Evolutionary conservation across 768 basidiomycete species (phyloP), one percentile per base, ranked within the genome.

Genomic region (Russula vinacea): DNA sequence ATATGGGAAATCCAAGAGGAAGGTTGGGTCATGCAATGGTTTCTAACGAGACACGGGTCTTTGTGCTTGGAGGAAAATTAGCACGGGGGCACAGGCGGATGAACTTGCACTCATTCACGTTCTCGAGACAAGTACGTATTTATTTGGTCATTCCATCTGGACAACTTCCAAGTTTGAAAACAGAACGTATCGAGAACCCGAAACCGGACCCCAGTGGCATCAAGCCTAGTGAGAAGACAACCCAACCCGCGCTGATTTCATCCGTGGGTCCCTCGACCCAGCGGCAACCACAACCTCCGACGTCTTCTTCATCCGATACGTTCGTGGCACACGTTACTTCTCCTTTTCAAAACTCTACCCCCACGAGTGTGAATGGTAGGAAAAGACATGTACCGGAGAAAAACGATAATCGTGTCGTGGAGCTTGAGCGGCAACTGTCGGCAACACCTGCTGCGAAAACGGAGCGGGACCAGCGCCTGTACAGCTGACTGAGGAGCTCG

Each of bases 1-100:
- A 98, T 72, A 98, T 98, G 97, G 97, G 97, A 17, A 84, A 92
- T 17, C 97, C 97, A 0, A 87, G 81, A 45, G 92, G 93, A 3
- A 83, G 97, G 56, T 94, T 92, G 10, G 97, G 97, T 2, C 97
- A 99, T 76, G 92, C 96, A 17, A 96, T 99, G 94, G 93, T 95
- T 8, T 87, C 92, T 14, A 87, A 90, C 72, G 93, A 91, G 37
- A 83, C 87, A 56, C 84, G 88, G 66, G 91, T 99, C 5, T 91
- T 92, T 69, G 94, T 99, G 5, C 82, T 99, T 16, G 97, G 97
- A 47, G 97, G 96, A 19, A 96, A 98, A 76, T 92, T 92, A 1
- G 88, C 89, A 74, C 86, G 44, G 82, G 88, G 17, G 74, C 82
- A 40, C 86, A 85, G 70, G 78, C 81, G 10, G 95, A 97, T 58